phyloP scores from a whole-genome alignment of 1,284 basidiomycete species.

The Austroboletus niveus region DNA sequence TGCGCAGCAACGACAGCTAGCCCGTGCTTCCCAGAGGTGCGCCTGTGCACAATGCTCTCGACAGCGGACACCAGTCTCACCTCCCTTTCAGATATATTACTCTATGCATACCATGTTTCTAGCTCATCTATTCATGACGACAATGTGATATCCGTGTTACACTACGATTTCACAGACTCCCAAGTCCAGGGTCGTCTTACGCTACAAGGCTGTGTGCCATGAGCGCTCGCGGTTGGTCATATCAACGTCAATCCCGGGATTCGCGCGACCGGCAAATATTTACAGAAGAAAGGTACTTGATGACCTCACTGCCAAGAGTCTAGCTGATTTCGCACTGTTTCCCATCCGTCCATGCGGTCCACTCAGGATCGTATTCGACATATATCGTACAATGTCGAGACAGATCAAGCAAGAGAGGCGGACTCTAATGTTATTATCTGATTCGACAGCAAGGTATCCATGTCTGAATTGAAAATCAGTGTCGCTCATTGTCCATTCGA shows the following conservation, averaged over 20 bases:
- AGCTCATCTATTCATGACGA: too few relatives aligned
- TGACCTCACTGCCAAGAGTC: not conserved
- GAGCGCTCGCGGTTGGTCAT: not conserved
- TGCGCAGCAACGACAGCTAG: conserved; percentile 8
- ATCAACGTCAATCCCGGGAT: not conserved
- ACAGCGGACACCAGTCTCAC: not conserved
- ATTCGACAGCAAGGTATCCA: not conserved
- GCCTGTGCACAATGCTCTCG: not conserved
- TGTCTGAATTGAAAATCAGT: not conserved
- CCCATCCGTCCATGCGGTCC: not conserved
- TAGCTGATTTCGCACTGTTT: not conserved
- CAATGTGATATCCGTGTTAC: too few relatives aligned
- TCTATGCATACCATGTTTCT: too few relatives aligned
- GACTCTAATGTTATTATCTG: not conserved
- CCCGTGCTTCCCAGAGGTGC: not conserved
- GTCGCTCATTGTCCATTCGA: not conserved
- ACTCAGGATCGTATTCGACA: not conserved
- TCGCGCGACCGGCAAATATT: not conserved
- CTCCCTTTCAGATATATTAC: too few relatives aligned
- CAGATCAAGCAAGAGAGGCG: not conserved
- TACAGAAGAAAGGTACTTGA: not conserved
- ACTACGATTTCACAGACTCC: too few relatives aligned
- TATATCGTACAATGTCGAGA: not conserved
- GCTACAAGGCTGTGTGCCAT: not conserved
- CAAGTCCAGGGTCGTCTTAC: not conserved